Conservation (phyloP, 345 rosid species). For the Geranium rotundifolium region DNA sequence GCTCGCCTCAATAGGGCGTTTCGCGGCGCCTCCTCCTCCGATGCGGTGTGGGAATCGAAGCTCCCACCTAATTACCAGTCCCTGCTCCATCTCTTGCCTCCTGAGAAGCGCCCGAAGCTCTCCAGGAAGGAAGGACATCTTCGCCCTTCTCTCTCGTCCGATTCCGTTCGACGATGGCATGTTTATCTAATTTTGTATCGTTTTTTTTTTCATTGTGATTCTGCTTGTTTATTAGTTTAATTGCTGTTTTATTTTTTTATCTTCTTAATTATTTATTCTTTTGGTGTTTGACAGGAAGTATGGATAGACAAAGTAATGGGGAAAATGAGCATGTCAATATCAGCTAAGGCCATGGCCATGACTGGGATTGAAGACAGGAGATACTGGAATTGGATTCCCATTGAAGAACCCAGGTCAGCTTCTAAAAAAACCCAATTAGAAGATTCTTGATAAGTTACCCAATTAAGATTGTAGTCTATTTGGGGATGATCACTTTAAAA, state of each 20-base stretch:
- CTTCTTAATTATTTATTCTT: conserved; percentile 1
- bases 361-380: conserved; percentile 92
- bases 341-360: conserved; percentile 82
- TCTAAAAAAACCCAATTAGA: neutral
- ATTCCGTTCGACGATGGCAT: conserved; percentile 56
- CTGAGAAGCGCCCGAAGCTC: conserved; percentile 45
- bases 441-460: too few species aligned
- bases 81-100: conserved; percentile 78
- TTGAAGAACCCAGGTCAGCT: conserved; percentile 86
- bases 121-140: conserved; percentile 79
- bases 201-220: too few species aligned
- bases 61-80: conserved; percentile 67
- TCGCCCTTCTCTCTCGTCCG: conserved; percentile 75
- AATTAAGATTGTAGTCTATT: too few species aligned
- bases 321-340: conserved; percentile 70
- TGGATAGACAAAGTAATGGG: conserved; percentile 94
- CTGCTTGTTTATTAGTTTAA: neutral
- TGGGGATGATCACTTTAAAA: too few species aligned
- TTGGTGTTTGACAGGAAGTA: conserved; percentile 41
- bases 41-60: conserved; percentile 83
- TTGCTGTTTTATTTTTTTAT: conserved; percentile 6
- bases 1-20: conserved; percentile 72
- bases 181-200: neutral
- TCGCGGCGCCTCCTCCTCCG: conserved; percentile 89
- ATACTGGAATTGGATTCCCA: conserved; percentile 90